Evolutionary conservation across 2,329 filamentous ascomycete genomes (phyloP).

Genomic region (Phyllosticta capitalensis): DNA sequence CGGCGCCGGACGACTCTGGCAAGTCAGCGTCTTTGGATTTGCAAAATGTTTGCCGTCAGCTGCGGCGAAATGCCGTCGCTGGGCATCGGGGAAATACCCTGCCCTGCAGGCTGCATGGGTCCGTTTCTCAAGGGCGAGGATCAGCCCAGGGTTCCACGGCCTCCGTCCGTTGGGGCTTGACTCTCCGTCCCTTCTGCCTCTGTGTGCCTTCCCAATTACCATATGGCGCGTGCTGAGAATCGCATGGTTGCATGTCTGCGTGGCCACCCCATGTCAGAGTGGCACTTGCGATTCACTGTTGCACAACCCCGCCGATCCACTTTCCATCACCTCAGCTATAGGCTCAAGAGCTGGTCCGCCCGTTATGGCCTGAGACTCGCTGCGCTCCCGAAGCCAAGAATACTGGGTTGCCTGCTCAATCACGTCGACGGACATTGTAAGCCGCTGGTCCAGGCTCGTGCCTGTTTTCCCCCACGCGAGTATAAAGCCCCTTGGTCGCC

Average conservation of each 20-base stretch:
- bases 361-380: slow-evolving; percentile 10
- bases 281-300: neutral
- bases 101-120: too few relatives aligned
- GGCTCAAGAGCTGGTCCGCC: slow-evolving; percentile 5
- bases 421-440: slow-evolving; percentile 1
- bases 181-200: slow-evolving; percentile 4
- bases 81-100: slow-evolving; percentile 7
- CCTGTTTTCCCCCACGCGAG: neutral
- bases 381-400: slow-evolving; percentile 7
- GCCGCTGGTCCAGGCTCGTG: neutral
- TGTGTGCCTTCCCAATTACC: neutral
- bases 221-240: slow-evolving; percentile 6
- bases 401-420: neutral
- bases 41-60: slow-evolving; percentile 8
- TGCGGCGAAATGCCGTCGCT: neutral
- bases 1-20: neutral
- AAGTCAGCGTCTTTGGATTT: slow-evolving; percentile 8
- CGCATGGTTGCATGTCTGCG: slow-evolving; percentile 6
- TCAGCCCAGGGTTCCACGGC: slow-evolving; percentile 1
- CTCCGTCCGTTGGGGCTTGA: slow-evolving; percentile 3
- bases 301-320: slow-evolving; percentile 10
- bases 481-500: slow-evolving; percentile 2
- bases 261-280: slow-evolving; percentile 6
- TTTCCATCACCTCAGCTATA: slow-evolving; percentile 11
- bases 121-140: slow-evolving; percentile 2